Evolutionary conservation across 2,329 filamentous ascomycete species (phyloP).

Genomic region (Colletotrichum trifolii): DNA sequence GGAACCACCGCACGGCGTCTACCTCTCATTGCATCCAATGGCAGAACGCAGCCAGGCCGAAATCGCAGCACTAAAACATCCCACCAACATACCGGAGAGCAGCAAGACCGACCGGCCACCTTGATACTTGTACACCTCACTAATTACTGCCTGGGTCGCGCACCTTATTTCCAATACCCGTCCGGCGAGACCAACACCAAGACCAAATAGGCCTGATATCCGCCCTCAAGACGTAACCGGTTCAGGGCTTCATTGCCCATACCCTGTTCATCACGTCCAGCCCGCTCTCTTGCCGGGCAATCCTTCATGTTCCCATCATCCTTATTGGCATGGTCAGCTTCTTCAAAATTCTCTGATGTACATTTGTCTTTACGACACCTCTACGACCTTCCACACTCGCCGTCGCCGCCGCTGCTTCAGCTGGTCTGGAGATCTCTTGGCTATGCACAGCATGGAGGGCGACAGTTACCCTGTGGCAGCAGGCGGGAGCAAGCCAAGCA

Average conservation of each 20-base stretch:
- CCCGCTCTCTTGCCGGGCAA: conserved; percentile 18
- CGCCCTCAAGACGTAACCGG: conserved; percentile 15
- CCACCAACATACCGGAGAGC: neutral
- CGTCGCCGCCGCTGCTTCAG: conserved; percentile 5
- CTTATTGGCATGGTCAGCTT: conserved; percentile 17
- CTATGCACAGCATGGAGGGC: conserved; percentile 20
- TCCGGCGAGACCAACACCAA: conserved; percentile 13
- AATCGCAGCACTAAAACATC: conserved; percentile 1
- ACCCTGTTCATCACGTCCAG: conserved; percentile 11
- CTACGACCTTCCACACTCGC: conserved; percentile 6
- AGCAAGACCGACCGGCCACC: neutral
- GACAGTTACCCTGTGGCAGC: conserved; percentile 5
- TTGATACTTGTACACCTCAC: too few species aligned
- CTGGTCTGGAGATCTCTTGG: conserved; percentile 23
- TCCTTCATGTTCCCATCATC: conserved; percentile 21
- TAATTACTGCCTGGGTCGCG: neutral
- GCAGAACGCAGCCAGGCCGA: neutral
- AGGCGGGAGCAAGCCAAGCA: conserved; percentile 15
- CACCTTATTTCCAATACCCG: conserved; percentile 3
- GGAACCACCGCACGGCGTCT: neutral
- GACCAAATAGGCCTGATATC: conserved; percentile 34
- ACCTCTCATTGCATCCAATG: neutral
- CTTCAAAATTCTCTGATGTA: neutral
- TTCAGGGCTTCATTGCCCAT: conserved; percentile 1
- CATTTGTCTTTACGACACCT: neutral